These are phyloP conservation scores for Pestalotiopsis sp. DNA, from an alignment of 2,329 filamentous ascomycete genomes.

Conservation along the genomic window DNA sequence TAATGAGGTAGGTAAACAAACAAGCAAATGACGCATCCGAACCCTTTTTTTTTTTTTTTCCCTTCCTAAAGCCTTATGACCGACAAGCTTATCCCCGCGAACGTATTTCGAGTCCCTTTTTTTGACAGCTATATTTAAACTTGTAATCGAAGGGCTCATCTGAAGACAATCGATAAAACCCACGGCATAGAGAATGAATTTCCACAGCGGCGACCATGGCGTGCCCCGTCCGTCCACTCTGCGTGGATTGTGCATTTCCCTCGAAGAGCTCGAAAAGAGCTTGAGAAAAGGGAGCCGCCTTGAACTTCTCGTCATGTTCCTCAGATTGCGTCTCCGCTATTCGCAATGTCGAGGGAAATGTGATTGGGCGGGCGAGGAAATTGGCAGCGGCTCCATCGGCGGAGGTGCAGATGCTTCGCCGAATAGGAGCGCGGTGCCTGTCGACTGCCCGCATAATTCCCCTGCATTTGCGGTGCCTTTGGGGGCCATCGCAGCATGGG, in stretches of 20 bases:
- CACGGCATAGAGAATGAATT: background rate
- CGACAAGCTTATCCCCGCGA: background rate
- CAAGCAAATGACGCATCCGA: too few relatives aligned
- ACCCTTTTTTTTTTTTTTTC: too few relatives aligned
- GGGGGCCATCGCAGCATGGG: background rate
- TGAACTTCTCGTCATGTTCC: background rate
- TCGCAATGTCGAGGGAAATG: background rate
- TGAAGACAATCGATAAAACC: background rate
- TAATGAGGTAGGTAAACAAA: too few relatives aligned
- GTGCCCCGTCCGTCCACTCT: background rate
- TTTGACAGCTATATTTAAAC: background rate
- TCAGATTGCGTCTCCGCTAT: conserved; percentile 12
- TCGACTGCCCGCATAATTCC: background rate
- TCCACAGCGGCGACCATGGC: background rate
- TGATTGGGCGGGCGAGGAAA: conserved; percentile 7
- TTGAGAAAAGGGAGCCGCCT: background rate
- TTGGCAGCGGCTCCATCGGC: conserved; percentile 13
- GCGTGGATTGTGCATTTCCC: background rate
- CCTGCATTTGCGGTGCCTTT: conserved; percentile 1
- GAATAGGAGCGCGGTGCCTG: conserved; percentile 29
- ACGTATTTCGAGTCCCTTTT: background rate
- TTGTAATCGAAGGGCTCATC: background rate
- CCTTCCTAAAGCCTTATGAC: background rate
- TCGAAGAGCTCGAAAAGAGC: background rate
- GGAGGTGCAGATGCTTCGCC: conserved; percentile 17